A percentile compares a stretch with the other conserved stretches of the same genome.
Conservation (phyloP, 306 rosid species). For the Cicer yamashitae region DNA sequence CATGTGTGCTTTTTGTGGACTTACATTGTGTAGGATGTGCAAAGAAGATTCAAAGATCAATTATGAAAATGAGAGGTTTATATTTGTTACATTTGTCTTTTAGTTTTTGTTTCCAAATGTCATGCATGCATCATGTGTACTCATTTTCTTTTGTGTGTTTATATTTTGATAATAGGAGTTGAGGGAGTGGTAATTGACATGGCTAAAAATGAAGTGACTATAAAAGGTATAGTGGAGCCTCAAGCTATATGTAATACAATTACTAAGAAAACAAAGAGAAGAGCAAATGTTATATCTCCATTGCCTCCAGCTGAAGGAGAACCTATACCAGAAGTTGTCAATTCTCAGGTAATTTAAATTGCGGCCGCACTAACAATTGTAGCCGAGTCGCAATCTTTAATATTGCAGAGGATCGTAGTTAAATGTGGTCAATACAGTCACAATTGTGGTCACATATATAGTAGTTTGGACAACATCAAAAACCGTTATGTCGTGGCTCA, state of each 20-base stretch:
- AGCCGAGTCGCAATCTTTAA: too few relatives aligned
- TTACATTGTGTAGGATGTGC: constrained; percentile 94
- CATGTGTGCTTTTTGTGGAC: constrained; percentile 80
- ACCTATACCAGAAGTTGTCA: constrained; percentile 79
- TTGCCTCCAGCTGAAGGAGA: constrained; percentile 88
- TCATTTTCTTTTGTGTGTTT: constrained; percentile 6
- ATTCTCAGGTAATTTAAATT: constrained; percentile 64
- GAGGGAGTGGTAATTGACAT: constrained; percentile 76
- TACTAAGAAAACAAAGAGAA: constrained; percentile 74
- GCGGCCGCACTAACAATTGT: too few relatives aligned
- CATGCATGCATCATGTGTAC: constrained; percentile 18
- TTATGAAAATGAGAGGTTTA: constrained; percentile 85
- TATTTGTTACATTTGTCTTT: neutral
- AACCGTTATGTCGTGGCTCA: too few relatives aligned
- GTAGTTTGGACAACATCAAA: too few relatives aligned
- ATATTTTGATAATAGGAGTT: constrained; percentile 61
- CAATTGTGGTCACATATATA: too few relatives aligned
- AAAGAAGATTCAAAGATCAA: constrained; percentile 81
- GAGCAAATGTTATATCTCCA: constrained; percentile 78
- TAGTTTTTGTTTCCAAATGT: constrained; percentile 25
- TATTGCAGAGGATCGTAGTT: too few relatives aligned
- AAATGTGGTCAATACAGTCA: too few relatives aligned
- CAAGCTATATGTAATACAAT: constrained; percentile 71
- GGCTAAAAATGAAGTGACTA: constrained; percentile 84
- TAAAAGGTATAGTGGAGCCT: constrained; percentile 92